Percentiles rank a stretch among this genome's conserved stretches.
These are phyloP conservation scores for Macrolepiota albuminosa DNA, from an alignment of 768 basidiomycete genomes.

Conservation along the genomic window DNA sequence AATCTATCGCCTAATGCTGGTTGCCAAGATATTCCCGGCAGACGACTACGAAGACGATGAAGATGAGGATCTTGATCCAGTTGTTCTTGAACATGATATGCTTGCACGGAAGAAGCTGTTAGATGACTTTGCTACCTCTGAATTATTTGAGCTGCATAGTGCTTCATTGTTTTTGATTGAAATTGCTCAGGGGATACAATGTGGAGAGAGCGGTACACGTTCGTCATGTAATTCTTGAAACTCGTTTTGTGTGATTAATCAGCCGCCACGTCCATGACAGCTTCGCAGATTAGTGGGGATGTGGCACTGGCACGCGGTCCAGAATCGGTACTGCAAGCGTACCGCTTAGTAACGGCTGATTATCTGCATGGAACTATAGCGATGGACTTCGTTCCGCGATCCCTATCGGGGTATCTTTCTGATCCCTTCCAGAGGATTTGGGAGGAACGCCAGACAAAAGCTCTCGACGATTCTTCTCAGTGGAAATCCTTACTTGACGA, in stretches of 20 bases:
- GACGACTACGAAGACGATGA: conserved; percentile 2
- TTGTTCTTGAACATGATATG: not conserved
- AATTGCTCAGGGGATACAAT: conserved; percentile 3
- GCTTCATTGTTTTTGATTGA: conserved; percentile 13
- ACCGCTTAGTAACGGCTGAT: not conserved
- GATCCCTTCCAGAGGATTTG: conserved; percentile 14
- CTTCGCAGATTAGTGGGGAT: not conserved
- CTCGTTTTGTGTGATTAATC: not conserved
- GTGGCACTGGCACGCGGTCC: conserved; percentile 7
- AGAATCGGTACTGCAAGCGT: conserved; percentile 10
- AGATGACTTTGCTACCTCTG: conserved; percentile 5
- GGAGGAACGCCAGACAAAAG: conserved; percentile 17
- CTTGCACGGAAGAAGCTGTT: conserved; percentile 10
- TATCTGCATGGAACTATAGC: not conserved
- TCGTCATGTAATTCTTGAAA: not conserved
- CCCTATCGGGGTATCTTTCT: conserved; percentile 11
- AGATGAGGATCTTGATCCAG: conserved; percentile 4
- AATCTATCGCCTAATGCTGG: conserved; percentile 15
- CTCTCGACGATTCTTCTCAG: conserved; percentile 10
- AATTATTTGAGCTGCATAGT: conserved; percentile 14
- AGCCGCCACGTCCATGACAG: not conserved
- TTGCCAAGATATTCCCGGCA: conserved; percentile 9
- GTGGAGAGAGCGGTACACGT: not conserved
- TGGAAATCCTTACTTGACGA: conserved; percentile 18
- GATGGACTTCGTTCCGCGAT: not conserved